Evolutionary conservation across 2,329 filamentous ascomycete genomes (phyloP), one percentile per base, ranked within the genome.

Genomic region (Rhynchosporium agropyri): DNA sequence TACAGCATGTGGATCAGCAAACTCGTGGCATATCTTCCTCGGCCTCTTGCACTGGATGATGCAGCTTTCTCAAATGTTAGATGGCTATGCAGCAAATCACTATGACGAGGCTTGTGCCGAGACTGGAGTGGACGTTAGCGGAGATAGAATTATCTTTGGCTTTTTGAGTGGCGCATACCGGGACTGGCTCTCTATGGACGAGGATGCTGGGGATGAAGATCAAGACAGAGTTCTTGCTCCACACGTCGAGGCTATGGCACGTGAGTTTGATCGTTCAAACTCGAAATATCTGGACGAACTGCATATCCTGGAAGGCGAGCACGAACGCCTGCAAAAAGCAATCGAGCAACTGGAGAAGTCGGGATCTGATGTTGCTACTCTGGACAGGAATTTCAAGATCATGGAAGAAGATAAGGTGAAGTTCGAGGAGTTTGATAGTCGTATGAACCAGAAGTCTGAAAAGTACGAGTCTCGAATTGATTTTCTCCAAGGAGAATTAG

Each of bases 1-100:
- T 63, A 87, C 92, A 0, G 95, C 96, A 1, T 95, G 98, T 0
- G 95, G 95, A 68, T 94, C 93, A 2, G 92, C 97, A 77, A 98
- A 98, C 74, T 73, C 73, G 12, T 99, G 95, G 95, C 90, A 90
- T 66, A 95, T 92, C 0, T 98, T 99, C 72, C 80, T 99, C 12
- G 95, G 93, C 0, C 80, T 99, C 75, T 81, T 99, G 57, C 93
- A 99, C 78, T 99, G 95, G 95, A 94, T 99, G 87, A 97, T 99
- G 94, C 93, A 98, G 76, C 81, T 99, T 58, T 91, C 92, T 4
- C 89, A 94, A 70, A 96, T 98, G 89, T 85, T 98, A 73, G 93
- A 98, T 66, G 85, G 90, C 28, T 98, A 93, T 73, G 81, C 85
- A 1, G 77, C 80, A 60, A 89, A 92, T 63, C 86, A 87, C 53